Base-by-base conservation (phyloP, 2,329 filamentous ascomycete genomes). In the Chrysoporthe puriensis region DNA sequence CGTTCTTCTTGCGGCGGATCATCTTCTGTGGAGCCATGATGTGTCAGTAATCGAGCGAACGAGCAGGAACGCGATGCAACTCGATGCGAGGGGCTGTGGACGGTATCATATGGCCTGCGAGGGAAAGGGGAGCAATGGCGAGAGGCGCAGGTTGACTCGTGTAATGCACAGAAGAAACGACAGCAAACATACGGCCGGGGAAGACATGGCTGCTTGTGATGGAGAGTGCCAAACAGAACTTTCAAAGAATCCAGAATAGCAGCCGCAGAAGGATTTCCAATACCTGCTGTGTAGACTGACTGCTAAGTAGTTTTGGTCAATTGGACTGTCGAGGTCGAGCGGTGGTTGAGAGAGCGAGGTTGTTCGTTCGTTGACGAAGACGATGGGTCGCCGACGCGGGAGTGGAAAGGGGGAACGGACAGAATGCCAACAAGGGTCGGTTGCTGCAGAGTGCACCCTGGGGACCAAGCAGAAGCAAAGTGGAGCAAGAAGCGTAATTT, bases 1-100 rank as follows among this genome's bases (percentile, higher is more conserved):
- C 95, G 88, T 99, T 98, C 92, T 99, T 99, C 95, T 99, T 99
- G 84, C 93, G 91, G 84, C 96, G 94, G 81, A 97, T 94, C 92
- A 97, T 96, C 83, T 96, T 93, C 90, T 93, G 81, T 71, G 76
- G 62, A 40, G 40, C 43, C 13, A 58, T 48, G 44, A 59, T 42
- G 36, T 52, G 73, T 80, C 67, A 79, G 77, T 72, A 68, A 69
- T 44, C 71, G 65, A n/a, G 69, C 69, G 48, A 9, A 69, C 34
- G 34, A 34, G 54, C 57, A 16, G 54, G 50, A 63, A 66, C 60
- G 64, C 62, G 69, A 65, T 36, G 46, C 62, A 61, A 59, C 62
- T 63, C 67, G 64, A 67, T 63, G 48, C 21, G 57, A 54, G 26
- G 42, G 46, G 52, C 44, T 34, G 54, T 52, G 54, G 40, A 48